A percentile compares a stretch with the other conserved stretches of the same genome.
Conservation (phyloP, 371 early-diverging fungal genomes). For the Syncephalastrum contaminatum region DNA sequence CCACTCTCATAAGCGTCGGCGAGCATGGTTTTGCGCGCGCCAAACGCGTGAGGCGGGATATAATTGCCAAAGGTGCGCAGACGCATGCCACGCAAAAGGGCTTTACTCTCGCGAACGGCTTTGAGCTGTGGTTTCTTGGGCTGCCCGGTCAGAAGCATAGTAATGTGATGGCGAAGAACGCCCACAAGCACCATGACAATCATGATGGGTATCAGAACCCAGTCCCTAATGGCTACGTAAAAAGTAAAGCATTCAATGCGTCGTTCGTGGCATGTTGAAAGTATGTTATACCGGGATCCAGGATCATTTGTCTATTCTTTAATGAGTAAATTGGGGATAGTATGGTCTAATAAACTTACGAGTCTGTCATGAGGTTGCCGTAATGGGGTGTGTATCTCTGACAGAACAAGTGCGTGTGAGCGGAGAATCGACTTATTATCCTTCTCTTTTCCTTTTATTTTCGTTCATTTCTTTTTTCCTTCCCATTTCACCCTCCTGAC, state of each 20-base stretch:
- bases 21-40: slow-evolving; percentile 65
- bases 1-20: slow-evolving; percentile 81
- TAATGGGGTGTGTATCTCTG: too few species aligned
- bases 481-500: too few species aligned
- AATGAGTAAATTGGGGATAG: not conserved
- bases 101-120: slow-evolving; percentile 77
- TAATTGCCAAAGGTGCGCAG: slow-evolving; percentile 68
- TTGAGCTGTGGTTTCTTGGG: slow-evolving; percentile 78
- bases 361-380: slow-evolving; percentile 12
- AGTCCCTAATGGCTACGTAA: slow-evolving; percentile 75
- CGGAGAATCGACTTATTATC: too few species aligned
- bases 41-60: slow-evolving; percentile 75
- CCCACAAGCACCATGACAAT: slow-evolving; percentile 97
- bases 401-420: too few species aligned
- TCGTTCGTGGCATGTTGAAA: not conserved
- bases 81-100: slow-evolving; percentile 71
- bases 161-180: slow-evolving; percentile 81
- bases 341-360: slow-evolving; percentile 5
- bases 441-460: too few species aligned
- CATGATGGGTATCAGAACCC: slow-evolving; percentile 97
- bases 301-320: slow-evolving; percentile 46
- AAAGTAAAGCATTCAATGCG: not conserved
- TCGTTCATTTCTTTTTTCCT: too few species aligned
- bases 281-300: slow-evolving; percentile 56
- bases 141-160: slow-evolving; percentile 76